Percentiles rank a stretch among this genome's conserved stretches.
Conservation (phyloP, 805 yeast genomes). For the Ogataea ganodermae region DNA sequence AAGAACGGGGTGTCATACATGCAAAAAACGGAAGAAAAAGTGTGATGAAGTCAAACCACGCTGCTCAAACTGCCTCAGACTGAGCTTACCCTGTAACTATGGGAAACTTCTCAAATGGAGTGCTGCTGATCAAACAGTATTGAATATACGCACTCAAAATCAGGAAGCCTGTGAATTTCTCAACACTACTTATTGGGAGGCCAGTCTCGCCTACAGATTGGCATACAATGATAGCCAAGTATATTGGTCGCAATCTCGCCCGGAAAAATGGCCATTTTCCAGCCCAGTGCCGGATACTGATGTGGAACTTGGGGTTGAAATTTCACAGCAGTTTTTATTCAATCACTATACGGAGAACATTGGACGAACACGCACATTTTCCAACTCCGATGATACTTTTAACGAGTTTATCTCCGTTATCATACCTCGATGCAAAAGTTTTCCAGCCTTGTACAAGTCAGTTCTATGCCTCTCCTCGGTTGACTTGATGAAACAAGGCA, state of each 20-base stretch:
- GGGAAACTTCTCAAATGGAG: conserved; percentile 20
- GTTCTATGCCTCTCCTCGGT: conserved; percentile 31
- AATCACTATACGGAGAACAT: conserved; percentile 27
- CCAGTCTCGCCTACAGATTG: conserved; percentile 1
- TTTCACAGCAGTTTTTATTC: conserved; percentile 21
- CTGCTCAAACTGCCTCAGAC: conserved; percentile 25
- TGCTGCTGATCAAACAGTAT: conserved; percentile 13
- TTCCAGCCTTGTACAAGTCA: conserved; percentile 28
- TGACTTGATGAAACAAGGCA: conserved; percentile 27
- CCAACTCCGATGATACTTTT: conserved; percentile 17
- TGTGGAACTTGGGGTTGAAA: no score
- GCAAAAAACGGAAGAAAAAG: conserved; percentile 45
- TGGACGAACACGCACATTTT: conserved; percentile 29
- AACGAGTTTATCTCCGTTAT: conserved; percentile 33
- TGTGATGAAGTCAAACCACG: conserved; percentile 35
- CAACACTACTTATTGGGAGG: conserved; percentile 4
- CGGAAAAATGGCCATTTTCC: background rate
- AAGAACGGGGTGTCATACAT: conserved; percentile 43
- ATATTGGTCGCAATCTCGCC: background rate
- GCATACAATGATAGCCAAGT: background rate
- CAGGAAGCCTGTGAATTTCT: conserved; percentile 4
- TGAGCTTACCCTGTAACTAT: conserved; percentile 24
- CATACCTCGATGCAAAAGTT: conserved; percentile 29
- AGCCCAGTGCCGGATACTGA: conserved; percentile 3
- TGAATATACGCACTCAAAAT: background rate